Base-by-base conservation (phyloP, 1,284 basidiomycete species). In the Ganoderma resinaceum region DNA sequence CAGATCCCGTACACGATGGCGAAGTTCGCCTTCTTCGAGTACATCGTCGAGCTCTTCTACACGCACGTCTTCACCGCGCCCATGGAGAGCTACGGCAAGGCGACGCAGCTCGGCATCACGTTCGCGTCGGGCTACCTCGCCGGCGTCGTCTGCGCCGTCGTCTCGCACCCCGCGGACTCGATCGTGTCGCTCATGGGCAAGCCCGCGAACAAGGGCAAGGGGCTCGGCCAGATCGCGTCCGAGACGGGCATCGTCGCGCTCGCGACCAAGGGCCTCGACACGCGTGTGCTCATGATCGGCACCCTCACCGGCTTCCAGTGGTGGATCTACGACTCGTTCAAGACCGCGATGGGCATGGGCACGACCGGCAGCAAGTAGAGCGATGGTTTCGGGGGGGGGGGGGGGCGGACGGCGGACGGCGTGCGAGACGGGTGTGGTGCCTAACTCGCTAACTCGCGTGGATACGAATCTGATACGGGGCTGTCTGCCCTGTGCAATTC, bases 301-400 rank as follows among this genome's bases (percentile, higher is more conserved):
- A 92, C 91, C 60, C 82, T 92, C 74, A 92, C 91, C 75, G 91
- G 92, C 76, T 94, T 94, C 91, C 92, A 94, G 85, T 94, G 92
- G 92, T 94, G 92, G 92, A 94, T 94, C 80, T 94, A 94, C 79
- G 92, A 94, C 77, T 83, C 86, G 63, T 94, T 93, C 88, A 95
- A 94, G 86, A 72, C 87, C 37, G 78, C 89, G 65, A 91, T 94
- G 89, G 93, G 93, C 74, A 83, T 93, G 78, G 93, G 93, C 66
- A 95, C 93, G 62, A 93, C 93, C 42, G 93, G 92, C 83, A 92
- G 92, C 80, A 94, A 94, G 83, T 94, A 91, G n/a, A n/a, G n/a
- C n/a, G n/a, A n/a, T n/a, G n/a, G n/a, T n/a, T n/a, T n/a, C n/a
- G n/a, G n/a, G n/a, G n/a, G n/a, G n/a, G n/a, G n/a, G n/a, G n/a